Evolutionary conservation across 345 rosid species (phyloP), one percentile per base, ranked within the genome.

Genomic region (Euphorbia lathyris): DNA sequence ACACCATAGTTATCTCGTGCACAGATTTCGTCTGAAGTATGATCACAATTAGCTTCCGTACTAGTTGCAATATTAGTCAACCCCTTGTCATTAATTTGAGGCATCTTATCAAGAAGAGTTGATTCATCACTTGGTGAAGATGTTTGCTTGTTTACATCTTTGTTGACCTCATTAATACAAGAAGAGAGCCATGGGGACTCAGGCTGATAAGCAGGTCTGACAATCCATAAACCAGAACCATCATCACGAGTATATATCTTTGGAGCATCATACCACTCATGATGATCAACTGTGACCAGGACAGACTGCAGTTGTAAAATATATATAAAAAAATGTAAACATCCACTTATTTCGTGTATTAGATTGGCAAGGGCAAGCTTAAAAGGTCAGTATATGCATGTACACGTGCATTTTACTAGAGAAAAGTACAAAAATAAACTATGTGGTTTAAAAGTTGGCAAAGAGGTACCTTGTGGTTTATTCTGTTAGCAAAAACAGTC

Each of bases 221-320:
- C 82, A 45, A 81, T 85, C 99, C 99, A 95, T 65, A 92, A 76
- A 70, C 99, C 99, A 43, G 90, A 74, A 74, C 88, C 79, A 83
- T 90, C 97, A 78, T 95, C 86, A 65, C 99, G 97, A 62, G 88
- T 88, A 72, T 90, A 95, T 79, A 86, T 82, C 79, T 84, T 97
- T 43, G 99, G 96, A 76, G 92, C 84, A 58, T 91, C 92, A 72
- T 90, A 95, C 99, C 99, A 95, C 76, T 92, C 97, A 81, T 95
- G 99, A 66, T 91, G 90, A 81, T 92, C 97, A 63, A 90, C 74
- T 20, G 94, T 90, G 62, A 95, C 93, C 73, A 95, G 73, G 71
- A 83, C 96, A 56, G 90, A 88, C 99, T 95, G 91, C 86, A 84
- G 70, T 55, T 75, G 79, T 71, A 67, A 50, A 55, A 65, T 61